Conservation (phyloP, 2,329 filamentous ascomycete genomes). For the Clarireedia paspali region DNA sequence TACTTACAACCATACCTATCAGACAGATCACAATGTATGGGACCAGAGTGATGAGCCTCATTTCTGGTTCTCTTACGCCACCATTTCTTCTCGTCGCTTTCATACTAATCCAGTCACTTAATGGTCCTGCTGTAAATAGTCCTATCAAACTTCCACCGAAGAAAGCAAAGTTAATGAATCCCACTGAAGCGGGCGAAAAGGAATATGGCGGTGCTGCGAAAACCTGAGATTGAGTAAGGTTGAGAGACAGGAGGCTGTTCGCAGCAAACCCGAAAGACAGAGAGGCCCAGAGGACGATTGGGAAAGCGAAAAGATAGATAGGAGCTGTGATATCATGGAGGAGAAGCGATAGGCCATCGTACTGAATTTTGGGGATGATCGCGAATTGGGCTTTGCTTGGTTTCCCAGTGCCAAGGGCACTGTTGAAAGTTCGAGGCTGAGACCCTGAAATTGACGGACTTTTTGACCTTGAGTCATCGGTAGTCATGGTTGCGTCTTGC, state of each 20-base stretch:
- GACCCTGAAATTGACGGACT: too few relatives aligned
- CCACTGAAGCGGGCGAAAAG: conserved; percentile 40
- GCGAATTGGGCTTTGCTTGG: not conserved
- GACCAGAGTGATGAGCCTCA: conserved; percentile 48
- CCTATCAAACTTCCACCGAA: conserved; percentile 47
- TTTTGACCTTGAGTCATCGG: not conserved
- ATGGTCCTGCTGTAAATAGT: conserved; percentile 44
- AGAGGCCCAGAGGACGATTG: conserved; percentile 52
- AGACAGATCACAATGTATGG: conserved; percentile 50
- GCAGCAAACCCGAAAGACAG: conserved; percentile 53
- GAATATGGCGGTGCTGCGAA: conserved; percentile 49
- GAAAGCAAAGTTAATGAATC: conserved; percentile 51
- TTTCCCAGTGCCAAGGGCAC: not conserved
- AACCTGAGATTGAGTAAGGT: conserved; percentile 46
- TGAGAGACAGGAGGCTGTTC: conserved; percentile 45
- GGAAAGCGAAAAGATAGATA: conserved; percentile 42
- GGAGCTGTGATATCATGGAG: not conserved
- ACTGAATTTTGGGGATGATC: not conserved
- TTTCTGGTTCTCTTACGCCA: conserved; percentile 50
- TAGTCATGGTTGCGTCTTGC: not conserved
- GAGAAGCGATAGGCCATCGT: not conserved
- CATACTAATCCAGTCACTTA: conserved; percentile 50
- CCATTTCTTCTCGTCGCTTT: conserved; percentile 43
- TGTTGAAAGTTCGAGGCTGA: not conserved
- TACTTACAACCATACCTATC: conserved; percentile 42